Evolutionary conservation across 2,329 filamentous ascomycete genomes (phyloP), one percentile per base, ranked within the genome.

Genomic region (Colletotrichum truncatum): DNA sequence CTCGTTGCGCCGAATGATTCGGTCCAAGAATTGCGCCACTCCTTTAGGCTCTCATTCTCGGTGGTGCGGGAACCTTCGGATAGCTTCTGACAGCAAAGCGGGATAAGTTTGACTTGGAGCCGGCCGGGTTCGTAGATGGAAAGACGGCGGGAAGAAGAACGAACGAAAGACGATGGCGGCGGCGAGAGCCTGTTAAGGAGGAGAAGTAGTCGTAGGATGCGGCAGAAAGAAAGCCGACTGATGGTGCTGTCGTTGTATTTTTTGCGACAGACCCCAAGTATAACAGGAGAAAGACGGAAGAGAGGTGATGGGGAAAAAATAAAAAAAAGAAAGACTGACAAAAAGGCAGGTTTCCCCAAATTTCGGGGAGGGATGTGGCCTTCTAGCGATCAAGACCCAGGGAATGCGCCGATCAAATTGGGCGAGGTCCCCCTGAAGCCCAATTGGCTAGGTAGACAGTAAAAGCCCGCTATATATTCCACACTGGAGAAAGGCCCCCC

Each of bases 31-130:
- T 61, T 65, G 56, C 62, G 62, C 62, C 62, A 65, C 62, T 62
- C 56, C 62, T 57, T 65, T 49, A 65, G 56, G 16, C 56, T 49
- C 30, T 65, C 62, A 65, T 65, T 41, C 62, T 65, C 34, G 56
- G 56, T 14, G 61, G 61, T 64, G 46, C 36, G 57, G 56, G 48
- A 65, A 49, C 57, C 46, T 61, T 49, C 57, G 62, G 48, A 32
- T 51, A 23, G 38, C 28, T 38, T 23, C 41, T 48, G 56, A 32
- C 49, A 41, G 49, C 61, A 30, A 48, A 6, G n/a, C 38, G 32
- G 12, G n/a, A n/a, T n/a, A n/a, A n/a, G n/a, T n/a, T n/a, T n/a
- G n/a, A n/a, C n/a, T n/a, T n/a, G n/a, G n/a, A n/a, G n/a, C n/a
- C n/a, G n/a, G n/a, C n/a, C n/a, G n/a, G n/a, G n/a, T n/a, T n/a